These are phyloP conservation scores for Fusarium sp. DNA, from an alignment of 2,329 filamentous ascomycete genomes.

Conservation along the genomic window DNA sequence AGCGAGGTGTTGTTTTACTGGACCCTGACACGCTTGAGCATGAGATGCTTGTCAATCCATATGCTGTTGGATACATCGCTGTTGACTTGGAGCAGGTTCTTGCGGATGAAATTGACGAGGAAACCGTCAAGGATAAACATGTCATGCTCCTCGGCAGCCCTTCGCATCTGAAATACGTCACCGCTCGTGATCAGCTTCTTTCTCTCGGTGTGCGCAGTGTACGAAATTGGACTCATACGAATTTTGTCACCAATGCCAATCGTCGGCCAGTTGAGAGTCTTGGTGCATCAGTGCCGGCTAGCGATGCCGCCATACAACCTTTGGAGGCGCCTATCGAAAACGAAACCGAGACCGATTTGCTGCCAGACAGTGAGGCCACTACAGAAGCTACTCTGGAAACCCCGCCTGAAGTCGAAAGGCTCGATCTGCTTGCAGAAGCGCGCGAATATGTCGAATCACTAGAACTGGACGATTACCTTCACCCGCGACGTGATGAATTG, in stretches of 20 bases:
- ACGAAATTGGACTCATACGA: conserved; percentile 16
- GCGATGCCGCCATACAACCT: conserved; percentile 27
- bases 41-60: conserved; percentile 32
- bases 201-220: conserved; percentile 29
- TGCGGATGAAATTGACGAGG: background rate
- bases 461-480: conserved; percentile 21
- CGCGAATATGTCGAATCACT: conserved; percentile 27
- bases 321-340: background rate
- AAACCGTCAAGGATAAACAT: conserved; percentile 23
- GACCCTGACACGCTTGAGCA: conserved; percentile 36
- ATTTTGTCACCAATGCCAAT: background rate
- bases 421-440: conserved; percentile 22
- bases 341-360: background rate
- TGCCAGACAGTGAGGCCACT: too few species aligned
- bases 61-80: conserved; percentile 32
- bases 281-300: conserved; percentile 31
- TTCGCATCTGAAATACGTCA: conserved; percentile 20
- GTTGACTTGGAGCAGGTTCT: conserved; percentile 24
- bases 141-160: conserved; percentile 34
- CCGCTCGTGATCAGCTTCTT: conserved; percentile 35
- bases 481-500: conserved; percentile 22
- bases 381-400: background rate
- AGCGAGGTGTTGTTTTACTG: conserved; percentile 35
- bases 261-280: background rate
- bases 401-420: background rate